A percentile compares a stretch with the other conserved stretches of the same genome.
Conservation (phyloP, 331 rosid species). For the Malus hybrid region DNA sequence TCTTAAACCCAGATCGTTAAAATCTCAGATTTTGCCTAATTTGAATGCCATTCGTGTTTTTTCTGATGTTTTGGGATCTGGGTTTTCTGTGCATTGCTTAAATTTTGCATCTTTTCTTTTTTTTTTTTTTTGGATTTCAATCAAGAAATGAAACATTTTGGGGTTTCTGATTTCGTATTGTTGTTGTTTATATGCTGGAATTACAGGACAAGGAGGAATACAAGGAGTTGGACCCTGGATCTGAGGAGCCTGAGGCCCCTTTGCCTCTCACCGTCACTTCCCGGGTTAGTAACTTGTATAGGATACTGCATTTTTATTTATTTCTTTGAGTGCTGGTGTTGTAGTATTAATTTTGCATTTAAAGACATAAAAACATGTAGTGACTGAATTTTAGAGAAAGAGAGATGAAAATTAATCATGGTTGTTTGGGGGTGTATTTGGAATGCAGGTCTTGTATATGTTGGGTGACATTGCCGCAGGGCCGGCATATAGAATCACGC, state of each 20-base stretch:
- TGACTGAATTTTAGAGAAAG: background rate
- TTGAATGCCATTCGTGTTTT: background rate
- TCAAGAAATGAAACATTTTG: background rate
- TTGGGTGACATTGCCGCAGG: slow-evolving; percentile 85
- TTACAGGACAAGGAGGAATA: slow-evolving; percentile 49
- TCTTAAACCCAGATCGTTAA: background rate
- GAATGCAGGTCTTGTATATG: slow-evolving; percentile 77
- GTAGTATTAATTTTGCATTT: background rate
- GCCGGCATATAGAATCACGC: slow-evolving; percentile 77
- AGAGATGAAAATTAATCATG: background rate
- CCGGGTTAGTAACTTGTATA: slow-evolving; percentile 34
- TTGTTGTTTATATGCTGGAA: slow-evolving; percentile 15
- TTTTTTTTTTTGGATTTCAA: background rate
- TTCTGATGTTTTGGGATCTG: slow-evolving; percentile 6
- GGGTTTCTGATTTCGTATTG: background rate
- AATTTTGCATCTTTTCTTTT: background rate
- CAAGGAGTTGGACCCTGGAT: slow-evolving; percentile 32
- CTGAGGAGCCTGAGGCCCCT: slow-evolving; percentile 55
- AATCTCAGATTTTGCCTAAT: background rate
- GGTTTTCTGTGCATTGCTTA: slow-evolving; percentile 3
- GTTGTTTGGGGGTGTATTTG: background rate
- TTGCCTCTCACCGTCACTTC: slow-evolving; percentile 83
- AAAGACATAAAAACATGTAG: background rate
- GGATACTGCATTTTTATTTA: background rate
- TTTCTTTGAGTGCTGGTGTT: background rate